Evolutionary conservation across 352 stramenopile genomes (phyloP).

Genomic region (Peronospora belbahrii): DNA sequence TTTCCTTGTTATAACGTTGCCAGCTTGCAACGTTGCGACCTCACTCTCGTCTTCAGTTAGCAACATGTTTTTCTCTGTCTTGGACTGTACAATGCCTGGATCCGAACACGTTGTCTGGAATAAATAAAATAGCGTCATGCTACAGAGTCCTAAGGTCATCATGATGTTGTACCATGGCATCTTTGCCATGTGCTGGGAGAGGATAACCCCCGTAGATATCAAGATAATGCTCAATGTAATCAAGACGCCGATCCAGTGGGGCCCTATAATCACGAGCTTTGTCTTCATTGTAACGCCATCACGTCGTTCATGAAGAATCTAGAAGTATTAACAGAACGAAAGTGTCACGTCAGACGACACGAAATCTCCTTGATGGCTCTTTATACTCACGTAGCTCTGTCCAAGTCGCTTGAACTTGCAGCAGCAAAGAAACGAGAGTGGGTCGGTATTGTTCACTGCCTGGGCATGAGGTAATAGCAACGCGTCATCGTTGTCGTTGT

Average conservation of each 20-base stretch:
- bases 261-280: conserved; percentile 51
- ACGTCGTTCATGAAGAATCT: conserved; percentile 48
- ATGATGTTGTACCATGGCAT: conserved; percentile 53
- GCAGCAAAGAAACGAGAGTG: conserved; percentile 47
- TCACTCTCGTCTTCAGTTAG: conserved; percentile 17
- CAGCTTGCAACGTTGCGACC: conserved; percentile 20
- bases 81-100: conserved; percentile 49
- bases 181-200: conserved; percentile 40
- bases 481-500: conserved; percentile 23
- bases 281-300: conserved; percentile 22
- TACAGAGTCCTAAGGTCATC: conserved; percentile 49
- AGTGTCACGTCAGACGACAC: conserved; percentile 4
- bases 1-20: background rate
- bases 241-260: conserved; percentile 76
- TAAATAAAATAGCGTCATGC: conserved; percentile 57
- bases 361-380: background rate
- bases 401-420: conserved; percentile 50
- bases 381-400: conserved; percentile 28
- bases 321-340: background rate
- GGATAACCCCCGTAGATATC: conserved; percentile 47
- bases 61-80: conserved; percentile 7
- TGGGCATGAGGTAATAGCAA: conserved; percentile 13
- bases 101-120: conserved; percentile 68
- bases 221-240: conserved; percentile 61
- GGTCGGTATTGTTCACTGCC: conserved; percentile 34